Conservation (phyloP, 306 rosid species). For the Quillaja saponaria region DNA sequence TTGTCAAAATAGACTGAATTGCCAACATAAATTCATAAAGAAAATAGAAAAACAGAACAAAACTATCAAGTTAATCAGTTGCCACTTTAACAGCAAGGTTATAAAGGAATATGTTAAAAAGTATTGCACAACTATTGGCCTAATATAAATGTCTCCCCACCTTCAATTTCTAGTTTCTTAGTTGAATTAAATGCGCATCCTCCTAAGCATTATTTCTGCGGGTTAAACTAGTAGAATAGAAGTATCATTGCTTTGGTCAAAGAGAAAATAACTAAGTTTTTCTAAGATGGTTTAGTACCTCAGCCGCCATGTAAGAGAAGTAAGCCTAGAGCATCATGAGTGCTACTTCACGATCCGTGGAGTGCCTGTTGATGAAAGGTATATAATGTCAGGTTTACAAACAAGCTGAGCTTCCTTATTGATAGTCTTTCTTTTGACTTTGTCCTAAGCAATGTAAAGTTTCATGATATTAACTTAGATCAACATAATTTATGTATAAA, state of each 20-base stretch:
- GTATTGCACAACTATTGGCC: no score
- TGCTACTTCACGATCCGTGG: slow-evolving; percentile 88
- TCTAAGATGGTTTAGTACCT: slow-evolving; percentile 45
- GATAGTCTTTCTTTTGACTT: no score
- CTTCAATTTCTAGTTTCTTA: slow-evolving; percentile 10
- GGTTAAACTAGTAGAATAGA: background rate
- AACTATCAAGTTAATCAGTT: no score
- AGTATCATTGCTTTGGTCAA: background rate
- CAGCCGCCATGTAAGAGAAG: slow-evolving; percentile 79
- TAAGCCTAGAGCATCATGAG: slow-evolving; percentile 93
- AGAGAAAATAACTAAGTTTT: background rate
- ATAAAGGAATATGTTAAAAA: no score
- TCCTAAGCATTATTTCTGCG: background rate
- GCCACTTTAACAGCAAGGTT: no score
- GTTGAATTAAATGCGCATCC: background rate
- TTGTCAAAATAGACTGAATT: no score
- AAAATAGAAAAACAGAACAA: no score
- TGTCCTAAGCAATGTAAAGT: no score
- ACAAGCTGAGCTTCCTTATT: background rate
- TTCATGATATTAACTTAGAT: no score
- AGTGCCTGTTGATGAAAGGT: slow-evolving; percentile 59
- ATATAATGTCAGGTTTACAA: slow-evolving; percentile 10
- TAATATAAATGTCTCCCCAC: no score
- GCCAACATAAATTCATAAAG: no score
- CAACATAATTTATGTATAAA: background rate